These are phyloP conservation scores for Urochloa ruziziensis DNA, from an alignment of 176 grass and related monocot species.

Conservation along the genomic window DNA sequence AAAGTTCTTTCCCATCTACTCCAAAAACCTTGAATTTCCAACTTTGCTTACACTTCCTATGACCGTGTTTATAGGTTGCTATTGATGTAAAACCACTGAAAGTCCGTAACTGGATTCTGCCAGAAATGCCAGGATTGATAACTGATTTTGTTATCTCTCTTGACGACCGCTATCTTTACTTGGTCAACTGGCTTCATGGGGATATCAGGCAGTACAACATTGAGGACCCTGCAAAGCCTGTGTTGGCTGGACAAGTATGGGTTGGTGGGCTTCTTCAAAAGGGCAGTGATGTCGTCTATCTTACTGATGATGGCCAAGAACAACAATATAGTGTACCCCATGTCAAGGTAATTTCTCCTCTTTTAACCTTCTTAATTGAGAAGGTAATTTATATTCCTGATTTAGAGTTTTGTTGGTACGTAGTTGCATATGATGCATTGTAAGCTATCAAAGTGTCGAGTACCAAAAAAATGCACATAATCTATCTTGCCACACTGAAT, in stretches of 20 bases:
- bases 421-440: neutral
- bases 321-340: slow-evolving; percentile 74
- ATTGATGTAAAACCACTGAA: slow-evolving; percentile 76
- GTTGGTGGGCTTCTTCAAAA: slow-evolving; percentile 93
- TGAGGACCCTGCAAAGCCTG: slow-evolving; percentile 77
- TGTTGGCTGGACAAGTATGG: slow-evolving; percentile 85
- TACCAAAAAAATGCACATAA: neutral
- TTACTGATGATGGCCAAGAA: slow-evolving; percentile 65
- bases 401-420: neutral
- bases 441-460: neutral
- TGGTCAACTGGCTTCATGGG: slow-evolving; percentile 95
- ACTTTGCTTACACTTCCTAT: neutral
- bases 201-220: slow-evolving; percentile 98
- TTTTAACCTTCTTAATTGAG: neutral
- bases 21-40: neutral
- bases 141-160: slow-evolving; percentile 91
- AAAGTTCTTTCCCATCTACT: slow-evolving; percentile 10
- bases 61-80: slow-evolving; percentile 42
- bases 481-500: neutral
- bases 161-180: slow-evolving; percentile 84
- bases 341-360: slow-evolving; percentile 60
- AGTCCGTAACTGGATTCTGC: slow-evolving; percentile 85
- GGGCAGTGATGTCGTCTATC: slow-evolving; percentile 63
- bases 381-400: neutral
- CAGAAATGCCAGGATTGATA: slow-evolving; percentile 96